These are phyloP conservation scores for Thinopyrum obtusiflorum DNA, from an alignment of 202 grass and related monocot genomes.

Conservation along the genomic window DNA sequence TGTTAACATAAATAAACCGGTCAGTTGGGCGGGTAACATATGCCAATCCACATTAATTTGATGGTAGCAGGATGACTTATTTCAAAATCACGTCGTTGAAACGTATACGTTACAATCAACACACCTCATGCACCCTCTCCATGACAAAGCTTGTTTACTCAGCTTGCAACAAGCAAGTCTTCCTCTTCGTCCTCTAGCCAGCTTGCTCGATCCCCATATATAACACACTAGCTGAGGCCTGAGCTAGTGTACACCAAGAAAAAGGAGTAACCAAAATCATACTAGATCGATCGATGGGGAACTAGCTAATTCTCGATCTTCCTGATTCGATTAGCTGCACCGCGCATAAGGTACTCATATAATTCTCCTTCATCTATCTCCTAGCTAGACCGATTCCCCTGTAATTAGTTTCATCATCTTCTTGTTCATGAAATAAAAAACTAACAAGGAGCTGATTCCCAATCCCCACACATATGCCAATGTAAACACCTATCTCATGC, in stretches of 20 bases:
- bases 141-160: neutral
- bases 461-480: neutral
- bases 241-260: no score
- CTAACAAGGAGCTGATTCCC: neutral
- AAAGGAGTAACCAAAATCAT: neutral
- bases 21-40: no score
- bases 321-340: neutral
- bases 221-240: no score
- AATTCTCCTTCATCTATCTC: neutral
- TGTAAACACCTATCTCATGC: no score
- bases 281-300: neutral
- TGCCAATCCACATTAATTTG: no score
- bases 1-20: no score
- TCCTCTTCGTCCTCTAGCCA: neutral
- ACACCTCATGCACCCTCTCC: slow-evolving; percentile 9
- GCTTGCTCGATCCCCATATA: no score
- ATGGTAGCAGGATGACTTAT: no score
- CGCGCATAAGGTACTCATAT: neutral
- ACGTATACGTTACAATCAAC: no score
- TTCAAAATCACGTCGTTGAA: no score
- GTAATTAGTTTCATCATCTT: neutral
- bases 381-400: neutral
- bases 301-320: no score
- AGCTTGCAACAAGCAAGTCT: neutral
- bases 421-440: neutral